Evolutionary conservation across 352 stramenopile genomes (phyloP).

Genomic region (Pythium monospermum): DNA sequence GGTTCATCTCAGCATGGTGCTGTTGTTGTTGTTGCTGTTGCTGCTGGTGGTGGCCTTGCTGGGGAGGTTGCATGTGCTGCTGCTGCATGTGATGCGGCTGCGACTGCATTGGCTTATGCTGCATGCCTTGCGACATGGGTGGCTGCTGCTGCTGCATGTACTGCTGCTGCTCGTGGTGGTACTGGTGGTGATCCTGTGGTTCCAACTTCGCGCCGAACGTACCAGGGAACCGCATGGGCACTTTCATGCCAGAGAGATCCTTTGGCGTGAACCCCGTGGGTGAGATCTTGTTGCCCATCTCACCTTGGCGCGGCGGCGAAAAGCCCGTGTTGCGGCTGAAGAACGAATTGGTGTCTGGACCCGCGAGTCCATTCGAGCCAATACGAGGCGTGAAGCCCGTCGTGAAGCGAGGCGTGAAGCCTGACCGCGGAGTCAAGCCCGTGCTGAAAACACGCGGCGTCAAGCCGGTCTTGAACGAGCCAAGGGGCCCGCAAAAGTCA

Average conservation of each 20-base stretch:
- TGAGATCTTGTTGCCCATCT: conserved; percentile 61
- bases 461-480: conserved; percentile 78
- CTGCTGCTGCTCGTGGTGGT: conserved; percentile 21
- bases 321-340: conserved; percentile 45
- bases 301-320: conserved; percentile 40
- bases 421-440: conserved; percentile 69
- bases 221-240: conserved; percentile 64
- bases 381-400: conserved; percentile 78
- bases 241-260: conserved; percentile 66
- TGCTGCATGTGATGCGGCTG: conserved; percentile 39
- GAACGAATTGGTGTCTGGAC: conserved; percentile 36
- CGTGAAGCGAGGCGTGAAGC: conserved; percentile 76
- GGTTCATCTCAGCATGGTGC: conserved; percentile 47
- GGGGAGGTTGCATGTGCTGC: conserved; percentile 40
- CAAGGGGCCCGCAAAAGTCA: conserved; percentile 74
- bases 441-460: conserved; percentile 80
- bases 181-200: conserved; percentile 39
- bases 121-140: conserved; percentile 1
- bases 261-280: conserved; percentile 75
- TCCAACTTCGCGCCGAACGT: conserved; percentile 54
- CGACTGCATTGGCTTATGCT: conserved; percentile 31
- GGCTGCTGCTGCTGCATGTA: no score
- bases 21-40: conserved; percentile 37
- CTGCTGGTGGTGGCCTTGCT: conserved; percentile 32
- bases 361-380: conserved; percentile 34